Percentiles rank a stretch among this genome's conserved stretches.
Conservation (phyloP, 176 grass and related monocot genomes). For the Musa troglodytarum region DNA sequence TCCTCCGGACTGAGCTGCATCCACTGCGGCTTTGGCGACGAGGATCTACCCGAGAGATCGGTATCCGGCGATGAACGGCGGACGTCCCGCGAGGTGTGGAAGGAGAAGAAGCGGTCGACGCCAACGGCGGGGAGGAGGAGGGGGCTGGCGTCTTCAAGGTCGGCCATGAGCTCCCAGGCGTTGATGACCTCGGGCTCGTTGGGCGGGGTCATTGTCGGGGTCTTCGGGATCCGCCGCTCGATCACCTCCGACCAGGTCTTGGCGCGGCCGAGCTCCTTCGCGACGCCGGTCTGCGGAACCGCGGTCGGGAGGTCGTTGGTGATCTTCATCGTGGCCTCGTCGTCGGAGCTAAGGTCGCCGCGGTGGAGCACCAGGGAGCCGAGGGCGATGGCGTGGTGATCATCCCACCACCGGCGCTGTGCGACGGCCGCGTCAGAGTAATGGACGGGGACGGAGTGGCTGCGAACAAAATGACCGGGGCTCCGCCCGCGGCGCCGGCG, state of each 20-base stretch:
- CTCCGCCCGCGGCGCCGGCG: neutral
- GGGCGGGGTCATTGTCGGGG: constrained; percentile 31
- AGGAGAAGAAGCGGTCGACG: constrained; percentile 20
- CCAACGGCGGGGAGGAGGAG: neutral
- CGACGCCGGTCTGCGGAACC: constrained; percentile 1
- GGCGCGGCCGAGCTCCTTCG: neutral
- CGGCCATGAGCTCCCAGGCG: constrained; percentile 93
- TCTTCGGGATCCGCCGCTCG: constrained; percentile 30
- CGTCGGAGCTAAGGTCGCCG: constrained; percentile 13
- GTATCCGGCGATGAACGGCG: neutral
- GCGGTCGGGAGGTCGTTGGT: constrained; percentile 19
- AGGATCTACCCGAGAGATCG: neutral
- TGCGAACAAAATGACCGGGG: neutral
- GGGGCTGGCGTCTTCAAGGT: constrained; percentile 46
- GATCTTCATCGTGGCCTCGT: constrained; percentile 47
- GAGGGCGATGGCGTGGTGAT: constrained; percentile 47
- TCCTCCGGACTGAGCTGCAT: constrained; percentile 2
- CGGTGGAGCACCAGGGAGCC: constrained; percentile 49
- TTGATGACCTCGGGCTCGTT: constrained; percentile 71
- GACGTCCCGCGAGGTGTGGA: constrained; percentile 2
- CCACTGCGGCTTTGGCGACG: neutral
- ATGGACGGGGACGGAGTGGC: neutral
- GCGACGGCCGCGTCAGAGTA: too few relatives aligned
- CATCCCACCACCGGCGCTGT: neutral
- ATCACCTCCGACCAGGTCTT: constrained; percentile 23